Evolutionary conservation across 441 rosid genomes (phyloP).

Genomic region (Aquilaria agallochum): DNA sequence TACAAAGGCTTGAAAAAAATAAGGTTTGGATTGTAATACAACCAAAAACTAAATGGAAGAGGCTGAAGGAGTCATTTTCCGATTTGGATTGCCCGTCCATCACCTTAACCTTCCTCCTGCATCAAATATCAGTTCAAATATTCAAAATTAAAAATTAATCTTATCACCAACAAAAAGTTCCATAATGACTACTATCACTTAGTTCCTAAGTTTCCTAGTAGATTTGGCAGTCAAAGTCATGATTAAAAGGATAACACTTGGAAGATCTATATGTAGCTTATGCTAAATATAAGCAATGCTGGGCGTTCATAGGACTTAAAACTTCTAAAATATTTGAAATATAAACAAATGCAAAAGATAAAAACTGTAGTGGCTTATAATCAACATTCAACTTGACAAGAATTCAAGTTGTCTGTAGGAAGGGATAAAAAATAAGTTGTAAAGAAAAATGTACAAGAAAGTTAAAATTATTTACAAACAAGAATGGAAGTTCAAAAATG

Average conservation of each 20-base stretch:
- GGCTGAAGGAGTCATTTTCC: conserved; percentile 91
- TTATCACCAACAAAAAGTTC: too few species aligned
- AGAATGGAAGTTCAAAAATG: not conserved
- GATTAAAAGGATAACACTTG: not conserved
- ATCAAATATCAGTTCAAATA: conserved; percentile 15
- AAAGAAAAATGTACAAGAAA: conserved; percentile 7
- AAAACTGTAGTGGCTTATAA: conserved; percentile 90
- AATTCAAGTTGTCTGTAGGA: conserved; percentile 82
- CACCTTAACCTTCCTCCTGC: conserved; percentile 94
- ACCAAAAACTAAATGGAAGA: conserved; percentile 79
- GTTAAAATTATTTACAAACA: not conserved
- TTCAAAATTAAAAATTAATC: conserved; percentile 3
- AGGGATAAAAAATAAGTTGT: conserved; percentile 15
- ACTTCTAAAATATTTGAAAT: conserved; percentile 71
- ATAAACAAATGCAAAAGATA: conserved; percentile 89
- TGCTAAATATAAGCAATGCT: conserved; percentile 62
- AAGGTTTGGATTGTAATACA: conserved; percentile 35
- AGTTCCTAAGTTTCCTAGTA: too few species aligned
- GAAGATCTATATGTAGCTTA: conserved; percentile 28
- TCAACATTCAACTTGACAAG: conserved; percentile 64
- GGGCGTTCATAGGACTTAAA: conserved; percentile 74
- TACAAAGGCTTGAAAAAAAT: too few species aligned
- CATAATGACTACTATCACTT: too few species aligned
- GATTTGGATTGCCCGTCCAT: conserved; percentile 62
- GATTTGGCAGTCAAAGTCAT: too few species aligned